Evolutionary conservation across 176 grass and related monocot species (phyloP).

Genomic region (Carex pumila): DNA sequence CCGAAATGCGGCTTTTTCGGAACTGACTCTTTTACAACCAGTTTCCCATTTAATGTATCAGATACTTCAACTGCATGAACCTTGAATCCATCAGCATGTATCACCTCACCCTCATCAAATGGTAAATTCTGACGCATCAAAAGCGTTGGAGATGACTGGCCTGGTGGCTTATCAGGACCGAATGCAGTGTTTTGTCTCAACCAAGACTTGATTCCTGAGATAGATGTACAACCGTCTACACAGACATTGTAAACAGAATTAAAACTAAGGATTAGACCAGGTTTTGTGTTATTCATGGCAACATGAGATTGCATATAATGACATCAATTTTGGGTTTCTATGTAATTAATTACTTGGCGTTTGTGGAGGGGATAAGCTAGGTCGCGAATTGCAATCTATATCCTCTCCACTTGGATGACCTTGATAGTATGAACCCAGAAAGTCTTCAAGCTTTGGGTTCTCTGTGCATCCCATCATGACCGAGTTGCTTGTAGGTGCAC

Average conservation of each 20-base stretch:
- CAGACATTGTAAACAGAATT: slow-evolving; percentile 28
- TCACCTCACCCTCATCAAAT: background rate
- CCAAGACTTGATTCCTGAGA: slow-evolving; percentile 93
- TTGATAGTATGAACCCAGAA: background rate
- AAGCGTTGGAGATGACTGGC: slow-evolving; percentile 32
- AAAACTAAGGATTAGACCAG: background rate
- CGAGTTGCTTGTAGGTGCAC: background rate
- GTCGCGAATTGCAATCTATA: background rate
- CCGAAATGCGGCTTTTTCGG: slow-evolving; percentile 64
- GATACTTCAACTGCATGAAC: background rate
- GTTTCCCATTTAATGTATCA: background rate
- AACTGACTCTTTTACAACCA: slow-evolving; percentile 18
- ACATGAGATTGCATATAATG: too few relatives aligned
- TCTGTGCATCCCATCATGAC: background rate
- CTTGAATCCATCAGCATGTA: background rate
- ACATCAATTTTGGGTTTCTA: background rate
- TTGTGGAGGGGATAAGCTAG: background rate
- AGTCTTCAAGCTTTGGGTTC: background rate
- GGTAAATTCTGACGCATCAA: slow-evolving; percentile 23
- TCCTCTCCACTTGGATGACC: background rate
- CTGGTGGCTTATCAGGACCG: slow-evolving; percentile 22
- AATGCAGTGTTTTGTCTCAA: slow-evolving; percentile 52
- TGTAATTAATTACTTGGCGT: background rate
- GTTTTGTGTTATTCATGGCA: too few relatives aligned
- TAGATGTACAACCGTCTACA: slow-evolving; percentile 49